Base-by-base conservation (phyloP, 2,329 filamentous ascomycete genomes). In the Colletotrichum cuscutae region DNA sequence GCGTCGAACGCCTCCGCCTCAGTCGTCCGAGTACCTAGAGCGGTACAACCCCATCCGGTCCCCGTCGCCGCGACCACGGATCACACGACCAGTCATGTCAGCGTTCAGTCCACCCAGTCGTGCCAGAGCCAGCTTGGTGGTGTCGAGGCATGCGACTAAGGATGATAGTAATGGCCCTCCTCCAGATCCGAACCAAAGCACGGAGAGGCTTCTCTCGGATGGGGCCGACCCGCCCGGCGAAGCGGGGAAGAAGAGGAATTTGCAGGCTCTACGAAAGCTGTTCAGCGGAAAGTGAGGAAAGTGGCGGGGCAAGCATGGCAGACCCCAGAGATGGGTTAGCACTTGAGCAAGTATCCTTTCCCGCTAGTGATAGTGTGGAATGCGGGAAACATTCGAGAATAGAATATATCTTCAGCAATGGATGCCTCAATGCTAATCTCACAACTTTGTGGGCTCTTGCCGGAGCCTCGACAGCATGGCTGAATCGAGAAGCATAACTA, bases 1-100 rank as follows among this genome's bases (percentile, higher is more conserved):
- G 35, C 53, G 54, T 12, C 24, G 61, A 13, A 70, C 73, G 15
- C 67, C 74, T 1, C 72, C 75, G 8, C 74, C 74, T 5, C 77
- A 77, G 22, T 81, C 81, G 9, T 81, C 80, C 6, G 82, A 83
- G 71, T 83, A 80, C 58, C 69, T 83, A 24, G 81, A 83, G 3
- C 76, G 77, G 12, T 82, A 81, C 69, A 76, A 75, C 11, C 79
- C 80, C 15, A 75, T 75, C 12, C 60, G 72, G 12, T 75, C 72
- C 6, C 74, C 74, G 4, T 74, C 74, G 2, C 74, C 74, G 1
- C 58, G 42, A 6, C 54, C 62, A 1, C 26, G 49, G 6, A 42
- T 59, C 8, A 53, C 9, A 15, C 61, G 72, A 24, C 62, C 72
- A 2, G 57, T 57, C 22, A 59, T 65, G 11, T 54, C 64, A n/a